Conservation (phyloP, 192 early-diverging fungal species). For the Backusella sp. region DNA sequence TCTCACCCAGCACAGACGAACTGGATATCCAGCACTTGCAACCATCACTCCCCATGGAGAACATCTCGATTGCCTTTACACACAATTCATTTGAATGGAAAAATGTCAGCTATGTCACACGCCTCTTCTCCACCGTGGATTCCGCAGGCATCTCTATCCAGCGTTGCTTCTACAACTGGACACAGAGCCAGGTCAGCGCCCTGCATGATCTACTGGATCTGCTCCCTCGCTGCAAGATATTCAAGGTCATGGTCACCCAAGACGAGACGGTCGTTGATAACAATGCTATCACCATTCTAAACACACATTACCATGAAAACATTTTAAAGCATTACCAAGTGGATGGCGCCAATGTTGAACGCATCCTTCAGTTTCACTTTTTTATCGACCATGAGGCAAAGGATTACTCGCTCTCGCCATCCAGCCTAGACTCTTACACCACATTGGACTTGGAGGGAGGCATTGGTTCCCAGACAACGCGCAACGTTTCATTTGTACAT, state of each 20-base stretch:
- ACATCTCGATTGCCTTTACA: background rate
- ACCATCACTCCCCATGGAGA: background rate
- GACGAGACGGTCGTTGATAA: background rate
- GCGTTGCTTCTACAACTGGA: background rate
- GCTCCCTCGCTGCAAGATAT: background rate
- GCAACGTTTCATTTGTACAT: background rate
- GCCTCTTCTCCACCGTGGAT: background rate
- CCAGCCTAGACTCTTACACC: background rate
- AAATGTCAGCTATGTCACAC: background rate
- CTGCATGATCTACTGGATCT: background rate
- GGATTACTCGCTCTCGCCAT: background rate
- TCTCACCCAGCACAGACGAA: background rate
- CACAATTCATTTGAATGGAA: background rate
- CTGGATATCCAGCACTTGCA: background rate
- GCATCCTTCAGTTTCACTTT: background rate
- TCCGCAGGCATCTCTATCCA: background rate
- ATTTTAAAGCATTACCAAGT: background rate
- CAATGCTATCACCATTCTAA: background rate
- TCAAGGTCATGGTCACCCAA: background rate
- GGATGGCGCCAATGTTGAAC: background rate
- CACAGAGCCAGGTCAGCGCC: background rate
- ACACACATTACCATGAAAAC: background rate
- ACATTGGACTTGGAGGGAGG: background rate
- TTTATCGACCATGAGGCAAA: background rate
- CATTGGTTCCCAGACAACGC: background rate